Percentiles rank a stretch among this genome's conserved stretches.
phyloP scores from a whole-genome alignment of 306 rosid genomes.

The Gynostemma pentaphyllum region DNA sequence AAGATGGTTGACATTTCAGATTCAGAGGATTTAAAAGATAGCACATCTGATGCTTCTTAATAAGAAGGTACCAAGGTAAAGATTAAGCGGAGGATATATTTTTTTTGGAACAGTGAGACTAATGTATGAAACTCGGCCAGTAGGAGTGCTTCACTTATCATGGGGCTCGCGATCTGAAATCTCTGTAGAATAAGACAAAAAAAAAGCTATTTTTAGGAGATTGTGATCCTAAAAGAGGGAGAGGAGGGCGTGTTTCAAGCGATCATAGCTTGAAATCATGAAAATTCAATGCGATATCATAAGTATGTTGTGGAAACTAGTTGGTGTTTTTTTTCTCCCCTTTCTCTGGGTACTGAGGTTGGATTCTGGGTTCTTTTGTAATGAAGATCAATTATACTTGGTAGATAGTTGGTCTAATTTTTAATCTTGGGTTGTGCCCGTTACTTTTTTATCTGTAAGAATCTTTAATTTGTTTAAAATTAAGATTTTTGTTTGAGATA shows the following conservation, averaged over 20 bases:
- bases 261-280: too few relatives aligned
- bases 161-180: not conserved
- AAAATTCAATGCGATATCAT: too few relatives aligned
- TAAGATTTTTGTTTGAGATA: too few relatives aligned
- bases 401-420: too few relatives aligned
- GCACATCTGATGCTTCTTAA: slow-evolving; percentile 24
- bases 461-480: too few relatives aligned
- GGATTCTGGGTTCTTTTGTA: not conserved
- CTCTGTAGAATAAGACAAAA: not conserved
- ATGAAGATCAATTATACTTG: too few relatives aligned
- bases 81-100: not conserved
- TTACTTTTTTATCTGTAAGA: too few relatives aligned
- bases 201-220: too few relatives aligned
- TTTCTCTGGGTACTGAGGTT: not conserved
- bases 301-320: too few relatives aligned
- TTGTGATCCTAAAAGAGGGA: too few relatives aligned
- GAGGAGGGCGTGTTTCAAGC: too few relatives aligned
- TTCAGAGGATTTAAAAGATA: slow-evolving; percentile 36
- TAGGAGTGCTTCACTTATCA: not conserved
- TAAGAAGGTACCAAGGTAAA: not conserved
- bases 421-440: too few relatives aligned
- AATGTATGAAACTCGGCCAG: not conserved
- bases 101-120: not conserved
- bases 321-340: not conserved
- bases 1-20: slow-evolving; percentile 66